Conservation (phyloP, 2,329 filamentous ascomycete genomes). For the Nemania sp. region DNA sequence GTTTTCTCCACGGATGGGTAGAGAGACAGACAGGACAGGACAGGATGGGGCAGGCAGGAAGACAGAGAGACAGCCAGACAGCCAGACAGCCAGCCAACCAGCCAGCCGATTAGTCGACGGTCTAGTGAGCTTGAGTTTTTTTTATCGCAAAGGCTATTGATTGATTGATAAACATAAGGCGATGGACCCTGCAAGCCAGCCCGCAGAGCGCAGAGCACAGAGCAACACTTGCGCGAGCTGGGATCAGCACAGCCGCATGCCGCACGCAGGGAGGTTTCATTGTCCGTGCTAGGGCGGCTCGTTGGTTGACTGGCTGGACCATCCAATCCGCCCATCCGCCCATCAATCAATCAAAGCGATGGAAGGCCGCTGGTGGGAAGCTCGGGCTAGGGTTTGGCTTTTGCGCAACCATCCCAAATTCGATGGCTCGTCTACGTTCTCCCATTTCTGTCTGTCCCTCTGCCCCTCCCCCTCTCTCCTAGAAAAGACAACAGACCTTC, state of each 20-base stretch:
- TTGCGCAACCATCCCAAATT: conserved; percentile 26
- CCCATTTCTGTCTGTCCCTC: not conserved
- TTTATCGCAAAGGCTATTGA: conserved; percentile 20
- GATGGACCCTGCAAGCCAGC: conserved; percentile 1
- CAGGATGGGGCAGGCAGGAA: no score
- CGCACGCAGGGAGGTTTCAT: conserved; percentile 26
- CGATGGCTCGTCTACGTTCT: conserved; percentile 10
- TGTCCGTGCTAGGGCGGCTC: conserved; percentile 8
- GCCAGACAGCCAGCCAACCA: not conserved
- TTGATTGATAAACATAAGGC: conserved; percentile 6
- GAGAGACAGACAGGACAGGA: no score
- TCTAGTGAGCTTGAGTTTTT: conserved; percentile 10
- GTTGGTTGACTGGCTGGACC: conserved; percentile 15
- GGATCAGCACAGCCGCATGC: conserved; percentile 28
- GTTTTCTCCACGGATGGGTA: not conserved
- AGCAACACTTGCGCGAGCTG: conserved; percentile 15
- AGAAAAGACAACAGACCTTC: not conserved
- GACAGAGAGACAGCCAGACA: not conserved
- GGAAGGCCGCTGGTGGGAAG: conserved; percentile 13
- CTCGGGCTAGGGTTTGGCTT: conserved; percentile 15
- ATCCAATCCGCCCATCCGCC: not conserved
- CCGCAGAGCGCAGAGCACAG: conserved; percentile 22
- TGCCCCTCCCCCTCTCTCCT: conserved; percentile 1
- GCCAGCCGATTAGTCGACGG: not conserved
- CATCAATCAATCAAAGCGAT: conserved; percentile 18